Evolutionary conservation across 208 protist genomes (phyloP), one percentile per base, ranked within the genome.

Genomic region (Acanthamoeba comandoni): DNA sequence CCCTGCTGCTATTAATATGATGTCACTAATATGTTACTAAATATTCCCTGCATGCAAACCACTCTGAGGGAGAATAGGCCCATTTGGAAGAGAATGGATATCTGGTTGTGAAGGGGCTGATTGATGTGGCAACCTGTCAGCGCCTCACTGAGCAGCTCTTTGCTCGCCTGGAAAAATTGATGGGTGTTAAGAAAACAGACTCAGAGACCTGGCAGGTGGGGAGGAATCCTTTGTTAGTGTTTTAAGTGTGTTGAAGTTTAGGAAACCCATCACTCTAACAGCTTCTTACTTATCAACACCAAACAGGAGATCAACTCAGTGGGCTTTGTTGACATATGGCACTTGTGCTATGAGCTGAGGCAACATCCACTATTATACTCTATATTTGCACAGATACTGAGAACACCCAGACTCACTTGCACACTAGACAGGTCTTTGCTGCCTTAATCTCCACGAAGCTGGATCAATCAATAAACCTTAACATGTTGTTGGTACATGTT

Each of bases 241-340:
- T 12, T 17, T 12, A 60, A 60, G 53, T 17, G 17, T 60, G 17
- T 12, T n/a, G n/a, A n/a, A n/a, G n/a, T n/a, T n/a, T n/a, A n/a
- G n/a, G n/a, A n/a, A n/a, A n/a, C n/a, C n/a, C n/a, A n/a, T n/a
- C n/a, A 60, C 53, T n/a, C 53, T 17, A 60, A 60, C 53, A 60
- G 17, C 17, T 12, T n/a, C 53, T 17, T n/a, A 12, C 53, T n/a
- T 17, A 12, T n/a, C 53, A 12, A 60, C 53, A n/a, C 24, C 13
- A n/a, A 70, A 15, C 48, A 79, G 70, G 70, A 79, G 70, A 79
- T 79, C 3, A 29, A 57, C 19, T 24, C 70, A 1, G 58, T 79
- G 26, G 77, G 77, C 19, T 86, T 86, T 31, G 13, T 86, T 11
- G 77, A 86, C 53, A 26, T 86, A n/a, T 86, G 77, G 77, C 77